phyloP scores from a whole-genome alignment of 1,284 basidiomycete genomes.

The Ceratobasidium sp. region DNA sequence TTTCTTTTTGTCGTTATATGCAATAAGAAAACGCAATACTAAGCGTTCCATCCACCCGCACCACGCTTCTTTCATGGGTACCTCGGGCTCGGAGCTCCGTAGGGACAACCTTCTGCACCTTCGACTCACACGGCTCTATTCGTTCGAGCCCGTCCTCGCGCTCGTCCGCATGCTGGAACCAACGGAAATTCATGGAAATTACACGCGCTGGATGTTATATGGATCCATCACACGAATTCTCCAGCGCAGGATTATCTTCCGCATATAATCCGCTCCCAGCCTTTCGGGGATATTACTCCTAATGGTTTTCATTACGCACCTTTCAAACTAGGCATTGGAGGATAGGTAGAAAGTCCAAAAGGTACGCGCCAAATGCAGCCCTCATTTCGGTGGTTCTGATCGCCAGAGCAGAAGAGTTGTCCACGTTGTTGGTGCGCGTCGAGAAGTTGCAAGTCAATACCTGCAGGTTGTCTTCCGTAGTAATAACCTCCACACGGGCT shows the following conservation, averaged over 20 bases:
- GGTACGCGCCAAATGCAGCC: neutral
- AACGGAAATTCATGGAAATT: neutral
- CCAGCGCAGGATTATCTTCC: too few relatives aligned
- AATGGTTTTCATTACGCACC: neutral
- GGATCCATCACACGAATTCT: too few relatives aligned
- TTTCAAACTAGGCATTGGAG: neutral
- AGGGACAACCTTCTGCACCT: slow-evolving; percentile 4
- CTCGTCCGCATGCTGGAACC: neutral
- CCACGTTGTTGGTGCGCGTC: neutral
- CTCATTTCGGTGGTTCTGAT: slow-evolving; percentile 1
- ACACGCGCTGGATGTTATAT: neutral
- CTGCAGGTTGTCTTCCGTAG: slow-evolving; percentile 2
- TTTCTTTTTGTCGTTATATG: neutral
- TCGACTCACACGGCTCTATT: slow-evolving; percentile 32
- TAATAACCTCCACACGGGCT: neutral
- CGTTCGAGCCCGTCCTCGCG: slow-evolving; percentile 1
- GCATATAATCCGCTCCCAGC: neutral
- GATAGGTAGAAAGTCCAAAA: neutral
- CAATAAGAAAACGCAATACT: neutral
- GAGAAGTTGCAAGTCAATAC: neutral
- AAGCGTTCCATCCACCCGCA: neutral
- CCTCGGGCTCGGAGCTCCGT: slow-evolving; percentile 25
- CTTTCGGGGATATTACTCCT: neutral
- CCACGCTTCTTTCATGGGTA: neutral
- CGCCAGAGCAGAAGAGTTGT: neutral